Conservation (phyloP, 441 rosid genomes). For the Syzygium malaccense region DNA sequence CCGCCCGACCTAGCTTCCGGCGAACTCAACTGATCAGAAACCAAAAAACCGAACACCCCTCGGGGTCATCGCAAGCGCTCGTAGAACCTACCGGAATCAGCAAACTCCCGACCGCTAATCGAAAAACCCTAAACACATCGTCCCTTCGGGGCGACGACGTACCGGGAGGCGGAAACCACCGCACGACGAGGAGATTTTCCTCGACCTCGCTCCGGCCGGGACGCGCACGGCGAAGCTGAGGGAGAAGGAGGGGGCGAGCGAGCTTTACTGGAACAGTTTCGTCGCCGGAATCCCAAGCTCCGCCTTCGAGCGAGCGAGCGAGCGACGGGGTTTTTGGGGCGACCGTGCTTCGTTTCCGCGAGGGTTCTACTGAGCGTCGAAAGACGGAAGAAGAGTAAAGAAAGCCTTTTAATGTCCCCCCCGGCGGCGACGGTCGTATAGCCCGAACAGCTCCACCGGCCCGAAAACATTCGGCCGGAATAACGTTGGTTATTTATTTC, state of each 20-base stretch:
- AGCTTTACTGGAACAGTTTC: not conserved
- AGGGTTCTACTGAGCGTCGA: not conserved
- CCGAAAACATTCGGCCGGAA: not conserved
- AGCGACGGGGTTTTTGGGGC: not conserved
- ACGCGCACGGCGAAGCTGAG: not conserved
- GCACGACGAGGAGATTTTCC: not conserved
- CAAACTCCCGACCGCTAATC: not conserved
- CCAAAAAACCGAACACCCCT: not conserved
- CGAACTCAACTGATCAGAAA: not conserved
- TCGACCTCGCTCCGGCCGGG: not conserved
- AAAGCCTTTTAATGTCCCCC: not conserved
- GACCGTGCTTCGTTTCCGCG: not conserved
- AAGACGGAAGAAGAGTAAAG: no score
- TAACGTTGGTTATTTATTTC: no score
- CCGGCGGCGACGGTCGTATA: no score
- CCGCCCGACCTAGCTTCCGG: not conserved
- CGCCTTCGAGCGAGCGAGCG: not conserved
- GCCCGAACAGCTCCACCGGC: not conserved
- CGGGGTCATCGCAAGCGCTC: not conserved
- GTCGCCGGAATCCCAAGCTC: not conserved
- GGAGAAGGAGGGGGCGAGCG: not conserved
- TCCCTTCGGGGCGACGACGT: not conserved
- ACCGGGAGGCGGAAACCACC: not conserved
- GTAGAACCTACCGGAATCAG: not conserved
- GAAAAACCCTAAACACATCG: not conserved